Conservation (phyloP, 768 basidiomycete genomes). For the Lyophyllum semitale region DNA sequence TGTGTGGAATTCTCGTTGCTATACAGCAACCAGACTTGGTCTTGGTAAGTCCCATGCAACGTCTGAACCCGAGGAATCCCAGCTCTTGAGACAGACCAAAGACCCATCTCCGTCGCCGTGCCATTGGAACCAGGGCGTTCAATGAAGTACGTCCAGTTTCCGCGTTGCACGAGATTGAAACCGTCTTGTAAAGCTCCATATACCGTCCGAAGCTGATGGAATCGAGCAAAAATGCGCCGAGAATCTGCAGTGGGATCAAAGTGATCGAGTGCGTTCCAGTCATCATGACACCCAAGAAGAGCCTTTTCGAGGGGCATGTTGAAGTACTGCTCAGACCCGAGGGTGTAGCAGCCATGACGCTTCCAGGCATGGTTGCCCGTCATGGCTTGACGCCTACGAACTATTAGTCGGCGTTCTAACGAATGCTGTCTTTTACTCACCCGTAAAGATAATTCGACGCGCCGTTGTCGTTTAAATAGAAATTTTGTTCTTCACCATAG, state of each 20-base stretch:
- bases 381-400: constrained; percentile 87
- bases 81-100: constrained; percentile 80
- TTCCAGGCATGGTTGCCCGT: constrained; percentile 84
- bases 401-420: neutral
- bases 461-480: constrained; percentile 86
- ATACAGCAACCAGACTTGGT: constrained; percentile 83
- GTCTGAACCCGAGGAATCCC: constrained; percentile 61
- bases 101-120: constrained; percentile 82
- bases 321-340: constrained; percentile 92
- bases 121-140: constrained; percentile 83
- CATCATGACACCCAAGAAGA: constrained; percentile 81
- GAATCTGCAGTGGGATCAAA: constrained; percentile 88
- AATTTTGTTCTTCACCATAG: constrained; percentile 92
- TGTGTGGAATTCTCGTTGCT: constrained; percentile 81
- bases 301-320: constrained; percentile 86
- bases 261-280: constrained; percentile 93
- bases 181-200: constrained; percentile 86
- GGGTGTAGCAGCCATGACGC: constrained; percentile 87
- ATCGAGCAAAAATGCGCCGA: constrained; percentile 73
- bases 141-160: constrained; percentile 83
- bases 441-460: constrained; percentile 92
- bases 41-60: constrained; percentile 58
- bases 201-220: constrained; percentile 64
- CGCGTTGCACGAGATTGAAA: constrained; percentile 77
- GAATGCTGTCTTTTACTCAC: constrained; percentile 37